A percentile compares a stretch with the other conserved stretches of the same genome.
These are phyloP conservation scores for Aspergillus nomiae DNA, from an alignment of 2,329 filamentous ascomycete genomes.

Conservation along the genomic window DNA sequence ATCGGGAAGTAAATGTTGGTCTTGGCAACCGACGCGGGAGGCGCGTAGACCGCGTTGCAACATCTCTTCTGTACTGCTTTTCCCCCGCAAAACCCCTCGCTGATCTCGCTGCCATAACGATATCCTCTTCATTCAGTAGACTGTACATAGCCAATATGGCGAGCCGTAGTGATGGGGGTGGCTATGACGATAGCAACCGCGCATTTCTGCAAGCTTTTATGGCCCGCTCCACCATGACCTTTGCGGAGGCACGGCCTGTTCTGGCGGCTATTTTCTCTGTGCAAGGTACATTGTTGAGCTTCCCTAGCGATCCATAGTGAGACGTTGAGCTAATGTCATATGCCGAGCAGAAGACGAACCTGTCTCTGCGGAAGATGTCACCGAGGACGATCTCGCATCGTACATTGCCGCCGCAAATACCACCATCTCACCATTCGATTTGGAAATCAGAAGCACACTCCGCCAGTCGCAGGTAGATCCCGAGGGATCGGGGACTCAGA, in stretches of 20 bases:
- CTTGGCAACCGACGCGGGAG: conserved; percentile 1
- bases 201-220: conserved; percentile 91
- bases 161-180: conserved; percentile 19
- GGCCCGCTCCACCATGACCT: conserved; percentile 74
- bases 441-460: conserved; percentile 76
- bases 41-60: background rate
- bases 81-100: background rate
- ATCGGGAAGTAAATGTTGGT: background rate
- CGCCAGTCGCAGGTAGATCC: conserved; percentile 62
- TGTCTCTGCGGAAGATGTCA: conserved; percentile 64
- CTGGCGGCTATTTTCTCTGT: conserved; percentile 74
- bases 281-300: conserved; percentile 41
- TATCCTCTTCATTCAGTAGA: background rate
- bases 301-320: background rate
- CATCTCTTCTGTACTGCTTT: background rate
- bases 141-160: conserved; percentile 11
- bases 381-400: conserved; percentile 65
- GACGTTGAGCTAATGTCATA: background rate
- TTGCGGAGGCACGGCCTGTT: conserved; percentile 70
- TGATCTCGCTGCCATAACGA: background rate
- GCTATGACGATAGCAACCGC: conserved; percentile 69
- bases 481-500: conserved; percentile 4
- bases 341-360: conserved; percentile 45
- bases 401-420: conserved; percentile 72
- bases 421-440: conserved; percentile 76